Conservation (phyloP, 83 land plant species). For the Picea abies region DNA sequence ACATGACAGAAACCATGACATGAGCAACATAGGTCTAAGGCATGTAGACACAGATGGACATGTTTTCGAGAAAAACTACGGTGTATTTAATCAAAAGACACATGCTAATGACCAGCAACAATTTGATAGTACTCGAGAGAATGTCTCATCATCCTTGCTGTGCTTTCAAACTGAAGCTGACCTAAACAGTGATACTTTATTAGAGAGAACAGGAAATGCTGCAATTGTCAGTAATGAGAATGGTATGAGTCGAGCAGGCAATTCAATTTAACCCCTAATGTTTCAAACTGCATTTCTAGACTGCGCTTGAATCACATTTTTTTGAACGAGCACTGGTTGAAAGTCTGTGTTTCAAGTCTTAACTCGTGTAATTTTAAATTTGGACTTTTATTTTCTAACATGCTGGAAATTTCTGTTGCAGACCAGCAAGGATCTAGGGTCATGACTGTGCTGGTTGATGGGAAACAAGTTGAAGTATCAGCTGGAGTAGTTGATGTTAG, state of each 20-base stretch:
- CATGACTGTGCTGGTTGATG: conserved; percentile 9
- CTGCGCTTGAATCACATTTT: background rate
- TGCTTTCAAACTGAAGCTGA: background rate
- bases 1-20: background rate
- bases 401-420: background rate
- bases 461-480: conserved; percentile 6
- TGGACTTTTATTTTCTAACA: background rate
- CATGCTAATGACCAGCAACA: background rate
- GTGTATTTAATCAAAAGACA: no score
- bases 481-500: conserved; percentile 15
- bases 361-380: background rate
- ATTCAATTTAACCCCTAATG: background rate
- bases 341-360: background rate
- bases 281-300: background rate
- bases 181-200: background rate
- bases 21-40: background rate
- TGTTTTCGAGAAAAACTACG: background rate
- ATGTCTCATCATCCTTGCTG: background rate
- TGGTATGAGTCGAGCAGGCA: background rate
- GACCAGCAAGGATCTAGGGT: conserved; percentile 1
- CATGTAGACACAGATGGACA: background rate
- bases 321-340: background rate
- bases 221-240: background rate
- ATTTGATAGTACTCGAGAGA: conserved; percentile 3
- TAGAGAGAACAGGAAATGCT: background rate